Percentiles rank a stretch among this genome's conserved stretches.
phyloP scores from a whole-genome alignment of 2,329 filamentous ascomycete species.

The Harringtonia lauricola region DNA sequence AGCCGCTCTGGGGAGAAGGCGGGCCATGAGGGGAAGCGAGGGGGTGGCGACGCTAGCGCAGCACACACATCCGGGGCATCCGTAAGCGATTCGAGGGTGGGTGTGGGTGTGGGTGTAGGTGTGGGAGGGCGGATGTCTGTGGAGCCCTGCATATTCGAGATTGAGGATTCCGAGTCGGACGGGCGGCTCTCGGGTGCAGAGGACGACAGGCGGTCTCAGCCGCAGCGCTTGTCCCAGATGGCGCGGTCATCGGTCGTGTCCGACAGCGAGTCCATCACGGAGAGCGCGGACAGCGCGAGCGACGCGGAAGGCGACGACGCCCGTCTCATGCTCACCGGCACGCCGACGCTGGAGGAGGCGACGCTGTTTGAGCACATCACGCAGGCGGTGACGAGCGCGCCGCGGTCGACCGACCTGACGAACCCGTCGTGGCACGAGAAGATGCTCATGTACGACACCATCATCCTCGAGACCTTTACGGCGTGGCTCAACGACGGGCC shows the following conservation, averaged over 20 bases:
- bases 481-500: slow-evolving; percentile 69
- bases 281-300: not conserved
- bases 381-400: slow-evolving; percentile 38
- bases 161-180: slow-evolving; percentile 10
- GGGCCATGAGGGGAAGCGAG: no score
- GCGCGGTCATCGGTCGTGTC: not conserved
- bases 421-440: slow-evolving; percentile 77
- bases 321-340: slow-evolving; percentile 22
- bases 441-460: slow-evolving; percentile 86
- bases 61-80: no score
- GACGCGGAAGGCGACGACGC: no score
- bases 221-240: no score
- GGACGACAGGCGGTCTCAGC: not conserved
- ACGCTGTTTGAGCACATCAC: slow-evolving; percentile 42
- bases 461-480: slow-evolving; percentile 77
- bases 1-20: no score
- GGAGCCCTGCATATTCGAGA: slow-evolving; percentile 11
- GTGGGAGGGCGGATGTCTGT: no score
- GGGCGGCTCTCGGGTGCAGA: slow-evolving; percentile 27
- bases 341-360: slow-evolving; percentile 28
- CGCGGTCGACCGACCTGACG: slow-evolving; percentile 34
- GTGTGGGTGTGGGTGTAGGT: no score
- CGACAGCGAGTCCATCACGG: not conserved
- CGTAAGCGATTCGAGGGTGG: no score
- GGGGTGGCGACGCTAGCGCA: no score